Conservation (phyloP, 2,329 filamentous ascomycete genomes). For the Aspergillus tanneri region DNA sequence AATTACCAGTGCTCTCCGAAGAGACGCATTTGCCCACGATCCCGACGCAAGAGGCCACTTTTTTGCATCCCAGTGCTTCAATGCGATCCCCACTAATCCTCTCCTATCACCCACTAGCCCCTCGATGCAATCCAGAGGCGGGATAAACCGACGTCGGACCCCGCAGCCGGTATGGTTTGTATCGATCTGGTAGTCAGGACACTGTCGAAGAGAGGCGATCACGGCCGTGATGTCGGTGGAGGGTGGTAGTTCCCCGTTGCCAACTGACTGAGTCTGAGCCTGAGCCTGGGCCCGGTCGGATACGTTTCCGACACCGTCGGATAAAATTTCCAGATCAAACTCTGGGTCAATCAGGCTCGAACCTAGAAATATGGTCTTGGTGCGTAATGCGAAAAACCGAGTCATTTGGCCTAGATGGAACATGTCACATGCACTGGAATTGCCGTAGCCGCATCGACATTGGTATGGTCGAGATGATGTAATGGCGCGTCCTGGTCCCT, state of each 20-base stretch:
- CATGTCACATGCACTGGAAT: slow-evolving; percentile 44
- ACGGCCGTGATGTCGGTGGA: slow-evolving; percentile 34
- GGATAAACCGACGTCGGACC: slow-evolving; percentile 41
- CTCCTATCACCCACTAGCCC: slow-evolving; percentile 35
- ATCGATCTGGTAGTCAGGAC: slow-evolving; percentile 46
- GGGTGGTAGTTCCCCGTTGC: slow-evolving; percentile 14
- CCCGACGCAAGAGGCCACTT: slow-evolving; percentile 17
- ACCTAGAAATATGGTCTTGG: slow-evolving; percentile 44
- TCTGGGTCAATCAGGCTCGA: slow-evolving; percentile 40
- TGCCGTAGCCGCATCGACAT: slow-evolving; percentile 43
- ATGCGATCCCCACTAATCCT: slow-evolving; percentile 32
- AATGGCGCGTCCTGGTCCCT: slow-evolving; percentile 12
- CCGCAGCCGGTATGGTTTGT: slow-evolving; percentile 43
- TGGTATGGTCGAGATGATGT: slow-evolving; percentile 31
- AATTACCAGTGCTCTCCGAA: slow-evolving; percentile 20
- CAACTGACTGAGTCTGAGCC: background rate
- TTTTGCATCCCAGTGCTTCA: slow-evolving; percentile 13
- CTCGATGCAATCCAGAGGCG: slow-evolving; percentile 40
- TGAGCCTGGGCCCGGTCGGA: background rate
- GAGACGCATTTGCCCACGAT: slow-evolving; percentile 24
- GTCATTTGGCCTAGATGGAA: slow-evolving; percentile 48
- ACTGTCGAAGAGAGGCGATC: slow-evolving; percentile 40
- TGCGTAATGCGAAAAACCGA: slow-evolving; percentile 43
- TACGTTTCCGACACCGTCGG: slow-evolving; percentile 15
- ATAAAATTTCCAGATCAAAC: slow-evolving; percentile 23